Base-by-base conservation (phyloP, 2,329 filamentous ascomycete genomes). In the Penicillium sp. region DNA sequence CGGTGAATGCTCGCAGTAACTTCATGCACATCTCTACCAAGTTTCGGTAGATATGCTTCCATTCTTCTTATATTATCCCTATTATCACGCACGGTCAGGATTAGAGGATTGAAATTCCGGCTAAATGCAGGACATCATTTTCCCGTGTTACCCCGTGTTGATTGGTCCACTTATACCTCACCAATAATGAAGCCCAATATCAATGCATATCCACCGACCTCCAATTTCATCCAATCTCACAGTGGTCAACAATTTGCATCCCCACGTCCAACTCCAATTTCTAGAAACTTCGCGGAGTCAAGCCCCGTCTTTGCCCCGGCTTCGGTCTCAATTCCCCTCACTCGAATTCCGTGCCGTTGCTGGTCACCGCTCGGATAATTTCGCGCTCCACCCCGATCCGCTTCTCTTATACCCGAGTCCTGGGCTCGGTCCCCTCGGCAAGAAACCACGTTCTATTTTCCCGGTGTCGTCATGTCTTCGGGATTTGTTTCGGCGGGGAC, bases 401-500 rank as follows among this genome's bases (percentile, higher is more conserved):
- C 42, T 20, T 38, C 31, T 46, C 45, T 54, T 55, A 51, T 58
- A 52, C 53, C 57, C 55, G 53, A 58, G 44, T 46, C 31, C 13
- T 39, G 25, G 28, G 23, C 46, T 18, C 45, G 31, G 37, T 40
- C 20, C 15, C 15, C 12, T 49, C 51, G 50, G 41, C 32, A 49
- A 53, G 29, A 44, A 48, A 31, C 32, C 39, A 29, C 37, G 10
- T 31, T 25, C 13, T 29, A 49, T 43, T 43, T 43, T 49, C 47
- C 54, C 45, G 39, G 48, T 28, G 42, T 46, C 55, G 58, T 47
- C 18, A 76, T 76, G 74, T 75, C 70, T 9, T 73, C 74, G 15
- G 69, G 73, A 18, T 76, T 76, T 50, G 69, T 76, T 18, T 70
- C 73, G 29, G 70, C 64, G 39, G 74, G 73, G 9, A 73, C 73